Evolutionary conservation across 73 alveolate species (phyloP), one percentile per base, ranked within the genome.

Genomic region (Paramecium sonneborni): DNA sequence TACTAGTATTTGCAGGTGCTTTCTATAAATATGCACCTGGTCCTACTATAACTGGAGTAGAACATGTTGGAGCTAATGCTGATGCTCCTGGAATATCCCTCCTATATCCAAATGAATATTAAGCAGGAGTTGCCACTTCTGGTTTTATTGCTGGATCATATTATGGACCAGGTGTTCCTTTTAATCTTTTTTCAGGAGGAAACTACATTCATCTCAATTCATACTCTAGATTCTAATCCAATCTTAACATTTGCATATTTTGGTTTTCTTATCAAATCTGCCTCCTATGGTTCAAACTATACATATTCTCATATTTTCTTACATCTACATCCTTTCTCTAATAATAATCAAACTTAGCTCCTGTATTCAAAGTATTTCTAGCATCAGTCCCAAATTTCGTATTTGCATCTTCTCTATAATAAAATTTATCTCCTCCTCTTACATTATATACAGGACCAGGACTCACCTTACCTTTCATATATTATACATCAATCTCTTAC

Each of bases 151-250:
- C 72, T 15, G 98, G 98, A 30, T 69, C 85, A 79, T 95, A 95
- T 91, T 94, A 82, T 24, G 98, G 98, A 1, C 98, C 98, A 24
- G 98, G 98, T n/a, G 94, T 95, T n/a, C 94, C 88, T 70, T 95
- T 95, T 24, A 94, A 85, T 52, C 94, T 88, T 44, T 88, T 88
- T 44, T 92, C 95, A 32, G 90, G 90, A 24, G 95, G 95, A 34
- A 85, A 85, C 95, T 88, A 43, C 3, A 56, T 41, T 15, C 38
- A 88, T 52, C 6, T 58, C 8, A 23, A 5, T 32, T 37, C 38
- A 48, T 88, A 88, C 94, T 39, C 94, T 88, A 10, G 87, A 88
- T 70, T 88, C 94, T 32, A 88, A 72, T 11, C 94, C 94, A 15
- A 88, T 88, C 84, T 82, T 88, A 18, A 88, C 94, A 26, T 88